Evolutionary conservation across 192 early-diverging fungal genomes (phyloP).

Genomic region (Glomus cerebriforme): DNA sequence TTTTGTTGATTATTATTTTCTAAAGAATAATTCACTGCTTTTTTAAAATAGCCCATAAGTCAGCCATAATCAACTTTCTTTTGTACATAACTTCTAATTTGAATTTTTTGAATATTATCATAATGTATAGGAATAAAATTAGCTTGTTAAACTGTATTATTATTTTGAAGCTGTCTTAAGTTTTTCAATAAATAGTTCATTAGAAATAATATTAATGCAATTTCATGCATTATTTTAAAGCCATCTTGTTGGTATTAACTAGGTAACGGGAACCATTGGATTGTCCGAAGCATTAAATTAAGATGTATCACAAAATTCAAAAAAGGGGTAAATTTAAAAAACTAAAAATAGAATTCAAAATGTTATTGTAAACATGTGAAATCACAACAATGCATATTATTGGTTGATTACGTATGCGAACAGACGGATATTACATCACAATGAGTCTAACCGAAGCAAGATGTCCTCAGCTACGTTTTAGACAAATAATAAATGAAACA

Average conservation of each 20-base stretch:
- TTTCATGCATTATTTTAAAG: neutral
- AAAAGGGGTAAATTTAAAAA: too few species aligned
- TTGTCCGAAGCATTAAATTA: too few species aligned
- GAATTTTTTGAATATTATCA: conserved; percentile 7
- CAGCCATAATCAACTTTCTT: neutral
- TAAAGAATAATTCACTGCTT: neutral
- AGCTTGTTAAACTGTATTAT: neutral
- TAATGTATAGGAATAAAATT: neutral
- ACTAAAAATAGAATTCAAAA: too few species aligned
- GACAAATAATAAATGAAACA: neutral
- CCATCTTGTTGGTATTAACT: neutral
- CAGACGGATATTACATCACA: too few species aligned
- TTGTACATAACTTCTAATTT: neutral
- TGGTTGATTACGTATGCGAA: too few species aligned
- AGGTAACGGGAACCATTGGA: too few species aligned
- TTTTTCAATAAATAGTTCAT: conserved; percentile 1
- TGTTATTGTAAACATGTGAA: too few species aligned
- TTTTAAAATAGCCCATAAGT: neutral
- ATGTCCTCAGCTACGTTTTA: too few species aligned
- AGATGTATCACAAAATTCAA: too few species aligned
- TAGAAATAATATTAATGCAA: neutral
- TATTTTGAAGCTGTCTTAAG: neutral
- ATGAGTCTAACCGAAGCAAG: too few species aligned
- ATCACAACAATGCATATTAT: too few species aligned
- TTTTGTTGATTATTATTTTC: neutral